These are phyloP conservation scores for Euphrasia arctica DNA, from an alignment of 305 asterid species.

Conservation along the genomic window DNA sequence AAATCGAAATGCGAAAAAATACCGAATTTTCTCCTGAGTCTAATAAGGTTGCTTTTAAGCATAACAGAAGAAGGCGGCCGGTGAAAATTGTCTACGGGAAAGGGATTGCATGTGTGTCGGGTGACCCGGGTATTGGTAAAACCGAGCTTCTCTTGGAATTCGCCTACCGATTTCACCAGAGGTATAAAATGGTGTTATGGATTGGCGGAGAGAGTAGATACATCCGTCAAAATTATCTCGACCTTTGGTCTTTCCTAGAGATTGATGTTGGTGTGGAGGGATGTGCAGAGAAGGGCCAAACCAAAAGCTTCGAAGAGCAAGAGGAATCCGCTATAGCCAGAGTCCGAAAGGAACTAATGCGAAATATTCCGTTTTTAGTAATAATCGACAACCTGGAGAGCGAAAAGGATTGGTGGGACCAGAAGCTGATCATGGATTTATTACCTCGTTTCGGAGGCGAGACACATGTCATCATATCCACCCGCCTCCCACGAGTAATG, in stretches of 20 bases:
- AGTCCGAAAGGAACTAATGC: conserved; percentile 81
- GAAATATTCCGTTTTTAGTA: conserved; percentile 70
- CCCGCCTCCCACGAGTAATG: conserved; percentile 64
- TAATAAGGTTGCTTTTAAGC: conserved; percentile 37
- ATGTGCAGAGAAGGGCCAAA: conserved; percentile 45
- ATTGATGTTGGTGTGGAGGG: conserved; percentile 77
- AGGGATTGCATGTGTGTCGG: conserved; percentile 81
- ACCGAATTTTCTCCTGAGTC: conserved; percentile 33
- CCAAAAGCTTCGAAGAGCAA: conserved; percentile 77
- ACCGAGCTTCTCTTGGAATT: conserved; percentile 80
- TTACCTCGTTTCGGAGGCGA: conserved; percentile 92
- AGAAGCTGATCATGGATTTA: conserved; percentile 73
- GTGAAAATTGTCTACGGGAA: conserved; percentile 62
- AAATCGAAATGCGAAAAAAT: conserved; percentile 70
- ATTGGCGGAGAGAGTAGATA: conserved; percentile 79
- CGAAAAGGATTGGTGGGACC: conserved; percentile 91
- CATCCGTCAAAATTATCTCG: conserved; percentile 72
- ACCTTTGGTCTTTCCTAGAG: conserved; percentile 68
- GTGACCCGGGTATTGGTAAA: conserved; percentile 85
- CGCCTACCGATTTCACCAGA: conserved; percentile 67
- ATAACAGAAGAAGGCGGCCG: conserved; percentile 50
- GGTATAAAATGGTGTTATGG: conserved; percentile 86
- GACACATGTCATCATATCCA: conserved; percentile 73
- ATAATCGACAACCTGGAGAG: conserved; percentile 79
- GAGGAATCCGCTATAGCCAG: conserved; percentile 76